Evolutionary conservation across 108 stramenopile genomes (phyloP), one percentile per base, ranked within the genome.

Genomic region (Hondaea fermentalgiana): DNA sequence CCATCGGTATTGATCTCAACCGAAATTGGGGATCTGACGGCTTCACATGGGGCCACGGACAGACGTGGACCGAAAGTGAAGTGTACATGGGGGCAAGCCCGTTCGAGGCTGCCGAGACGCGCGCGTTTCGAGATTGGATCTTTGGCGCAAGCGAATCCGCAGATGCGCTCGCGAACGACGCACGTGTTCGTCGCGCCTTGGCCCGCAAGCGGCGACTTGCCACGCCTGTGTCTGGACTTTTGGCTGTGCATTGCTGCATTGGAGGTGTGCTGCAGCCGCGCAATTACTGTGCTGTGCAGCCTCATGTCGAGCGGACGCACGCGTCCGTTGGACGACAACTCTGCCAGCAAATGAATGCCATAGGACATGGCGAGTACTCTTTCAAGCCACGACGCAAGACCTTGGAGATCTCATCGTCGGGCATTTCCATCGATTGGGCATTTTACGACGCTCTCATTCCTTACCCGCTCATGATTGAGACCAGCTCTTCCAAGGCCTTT

Each of bases 21-120:
- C 45, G 76, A 53, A 83, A 83, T 23, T 83, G 76, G 76, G 76
- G 76, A 53, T 53, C 49, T 12, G 51, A 47, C 8, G 76, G 76
- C 25, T 83, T 83, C 51, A 83, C 76, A 6, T 83, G 76, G 76
- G 76, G 76, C 49, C 76, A 83, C 51, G 76, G 76, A 6, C 76
- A 83, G 51, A 53, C 76, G 10, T 83, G 76, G 76, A 83, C 76
- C n/a, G 76, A 83, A 35, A 53, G 49, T 3, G 76, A 83, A 53
- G 76, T 83, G 6, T 83, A 83, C 51, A 83, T 83, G 76, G 76
- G 76, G 19, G 76, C 76, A 45, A 16, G 12, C 10, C 76, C 76
- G 6, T 83, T 83, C 23, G 45, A 47, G n/a, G 76, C 76, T 12
- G n/a, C 10, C 45, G 76, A 83, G 51, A 83, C 76, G 19, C 49